phyloP scores from a whole-genome alignment of 805 yeast genomes.

The Zygosaccharomyces bailii region DNA sequence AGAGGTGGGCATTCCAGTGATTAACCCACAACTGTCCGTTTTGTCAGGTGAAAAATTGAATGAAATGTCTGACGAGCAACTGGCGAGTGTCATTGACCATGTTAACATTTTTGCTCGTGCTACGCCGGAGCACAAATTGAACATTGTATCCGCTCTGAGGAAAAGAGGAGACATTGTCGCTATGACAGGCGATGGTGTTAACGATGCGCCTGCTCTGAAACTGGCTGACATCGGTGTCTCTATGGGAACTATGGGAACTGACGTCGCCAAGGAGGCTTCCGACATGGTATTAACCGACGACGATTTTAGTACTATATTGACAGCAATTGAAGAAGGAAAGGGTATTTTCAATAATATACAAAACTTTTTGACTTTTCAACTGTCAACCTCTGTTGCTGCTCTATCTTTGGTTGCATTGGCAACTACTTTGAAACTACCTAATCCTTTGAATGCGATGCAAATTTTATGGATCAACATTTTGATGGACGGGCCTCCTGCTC shows the following conservation, averaged over 20 bases:
- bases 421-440: constrained; percentile 82
- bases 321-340: constrained; percentile 95
- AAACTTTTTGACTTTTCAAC: constrained; percentile 89
- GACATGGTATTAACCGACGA: constrained; percentile 97
- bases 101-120: constrained; percentile 93
- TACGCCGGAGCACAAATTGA: constrained; percentile 89
- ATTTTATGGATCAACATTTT: constrained; percentile 94
- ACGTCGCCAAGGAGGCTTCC: constrained; percentile 97
- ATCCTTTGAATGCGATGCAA: constrained; percentile 97
- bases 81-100: constrained; percentile 71
- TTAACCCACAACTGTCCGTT: constrained; percentile 61
- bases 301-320: constrained; percentile 89
- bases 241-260: constrained; percentile 93
- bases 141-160: constrained; percentile 86
- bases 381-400: constrained; percentile 95
- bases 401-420: constrained; percentile 82
- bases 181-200: constrained; percentile 99
- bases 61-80: constrained; percentile 62
- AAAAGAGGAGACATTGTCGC: constrained; percentile 93
- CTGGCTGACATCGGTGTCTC: constrained; percentile 95
- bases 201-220: constrained; percentile 97
- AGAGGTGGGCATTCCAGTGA: constrained; percentile 84
- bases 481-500: constrained; percentile 99
- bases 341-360: constrained; percentile 96
- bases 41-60: constrained; percentile 85